These are phyloP conservation scores for Canavalia gladiata DNA, from an alignment of 306 rosid genomes.

Conservation along the genomic window DNA sequence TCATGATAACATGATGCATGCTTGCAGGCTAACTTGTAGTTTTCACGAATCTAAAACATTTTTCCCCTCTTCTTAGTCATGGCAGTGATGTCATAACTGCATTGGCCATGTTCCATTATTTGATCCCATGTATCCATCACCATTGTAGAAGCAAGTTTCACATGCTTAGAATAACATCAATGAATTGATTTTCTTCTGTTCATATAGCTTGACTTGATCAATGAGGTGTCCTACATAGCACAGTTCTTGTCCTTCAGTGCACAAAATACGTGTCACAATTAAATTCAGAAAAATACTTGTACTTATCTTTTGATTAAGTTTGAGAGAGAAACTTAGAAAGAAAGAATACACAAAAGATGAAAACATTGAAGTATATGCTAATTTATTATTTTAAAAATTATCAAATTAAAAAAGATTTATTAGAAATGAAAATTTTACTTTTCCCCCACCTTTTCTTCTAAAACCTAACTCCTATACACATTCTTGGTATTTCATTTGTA, in stretches of 20 bases:
- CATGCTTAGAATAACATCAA: constrained; percentile 6
- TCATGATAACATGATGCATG: constrained; percentile 37
- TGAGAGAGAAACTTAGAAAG: too few relatives aligned
- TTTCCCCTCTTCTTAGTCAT: background rate
- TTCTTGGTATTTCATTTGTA: constrained; percentile 4
- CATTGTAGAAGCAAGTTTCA: constrained; percentile 44
- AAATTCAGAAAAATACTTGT: background rate
- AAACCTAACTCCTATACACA: too few relatives aligned
- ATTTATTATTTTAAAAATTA: too few relatives aligned
- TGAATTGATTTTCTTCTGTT: constrained; percentile 36
- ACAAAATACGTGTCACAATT: background rate
- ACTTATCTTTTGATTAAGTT: too few relatives aligned
- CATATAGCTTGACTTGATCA: constrained; percentile 2
- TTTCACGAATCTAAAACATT: constrained; percentile 23
- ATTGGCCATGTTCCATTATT: constrained; percentile 47
- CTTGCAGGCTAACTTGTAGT: constrained; percentile 9
- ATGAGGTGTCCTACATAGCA: background rate
- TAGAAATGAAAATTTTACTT: too few relatives aligned
- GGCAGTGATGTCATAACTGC: constrained; percentile 41
- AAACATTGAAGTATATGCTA: too few relatives aligned
- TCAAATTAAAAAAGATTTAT: too few relatives aligned
- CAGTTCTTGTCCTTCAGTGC: constrained; percentile 28
- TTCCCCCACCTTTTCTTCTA: too few relatives aligned
- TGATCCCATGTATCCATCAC: constrained; percentile 42
- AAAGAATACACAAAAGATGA: too few relatives aligned